Evolutionary conservation across 2,329 filamentous ascomycete species (phyloP).

Genomic region (Fusarium austroafricanum): DNA sequence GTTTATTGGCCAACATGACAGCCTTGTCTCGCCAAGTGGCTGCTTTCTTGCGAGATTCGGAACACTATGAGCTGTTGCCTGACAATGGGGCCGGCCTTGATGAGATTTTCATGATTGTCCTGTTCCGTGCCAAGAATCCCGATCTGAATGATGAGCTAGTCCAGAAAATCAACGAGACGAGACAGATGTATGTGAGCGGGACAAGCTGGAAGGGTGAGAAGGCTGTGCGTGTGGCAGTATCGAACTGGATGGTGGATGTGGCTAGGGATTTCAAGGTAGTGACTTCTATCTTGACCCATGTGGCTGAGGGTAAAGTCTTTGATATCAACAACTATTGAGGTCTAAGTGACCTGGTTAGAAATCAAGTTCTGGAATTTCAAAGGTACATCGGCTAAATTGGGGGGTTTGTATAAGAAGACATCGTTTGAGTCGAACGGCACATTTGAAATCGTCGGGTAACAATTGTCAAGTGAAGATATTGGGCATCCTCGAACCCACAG

Average conservation of each 20-base stretch:
- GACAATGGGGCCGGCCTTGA: conserved; percentile 57
- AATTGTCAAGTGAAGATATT: neutral
- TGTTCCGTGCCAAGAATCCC: conserved; percentile 78
- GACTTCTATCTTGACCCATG: conserved; percentile 67
- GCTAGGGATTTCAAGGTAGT: conserved; percentile 75
- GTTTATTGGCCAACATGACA: conserved; percentile 79
- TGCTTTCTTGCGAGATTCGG: conserved; percentile 68
- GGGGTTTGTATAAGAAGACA: neutral
- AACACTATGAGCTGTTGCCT: conserved; percentile 75
- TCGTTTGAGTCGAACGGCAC: no score
- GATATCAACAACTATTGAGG: conserved; percentile 37
- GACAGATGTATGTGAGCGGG: conserved; percentile 84
- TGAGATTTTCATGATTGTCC: conserved; percentile 71
- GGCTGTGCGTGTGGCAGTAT: conserved; percentile 85
- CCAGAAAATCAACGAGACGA: conserved; percentile 76
- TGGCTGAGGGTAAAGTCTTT: conserved; percentile 53
- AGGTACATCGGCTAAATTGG: neutral
- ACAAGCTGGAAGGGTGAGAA: conserved; percentile 79
- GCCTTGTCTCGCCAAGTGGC: conserved; percentile 76
- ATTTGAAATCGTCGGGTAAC: neutral
- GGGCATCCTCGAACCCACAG: neutral
- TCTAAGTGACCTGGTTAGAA: neutral
- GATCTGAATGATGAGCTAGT: conserved; percentile 74
- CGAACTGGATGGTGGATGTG: conserved; percentile 83
- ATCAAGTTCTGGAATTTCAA: neutral